phyloP scores from a whole-genome alignment of 768 basidiomycete species.

The Psilocybe sp. region DNA sequence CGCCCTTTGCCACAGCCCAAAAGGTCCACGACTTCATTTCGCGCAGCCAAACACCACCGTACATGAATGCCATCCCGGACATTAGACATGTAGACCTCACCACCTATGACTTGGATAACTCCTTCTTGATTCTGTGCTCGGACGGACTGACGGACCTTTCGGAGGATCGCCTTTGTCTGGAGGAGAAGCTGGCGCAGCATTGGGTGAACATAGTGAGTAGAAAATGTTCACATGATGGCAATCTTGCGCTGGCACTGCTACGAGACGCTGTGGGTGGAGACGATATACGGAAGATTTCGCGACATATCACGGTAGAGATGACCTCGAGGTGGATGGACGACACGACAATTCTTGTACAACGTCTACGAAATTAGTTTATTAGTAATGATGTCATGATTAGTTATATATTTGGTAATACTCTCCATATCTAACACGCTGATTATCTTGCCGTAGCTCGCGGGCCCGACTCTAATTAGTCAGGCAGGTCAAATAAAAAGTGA shows the following conservation, averaged over 20 bases:
- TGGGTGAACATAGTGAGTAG: constrained; percentile 36
- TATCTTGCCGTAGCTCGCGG: constrained; percentile 5
- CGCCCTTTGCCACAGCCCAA: constrained; percentile 32
- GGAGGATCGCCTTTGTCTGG: constrained; percentile 25
- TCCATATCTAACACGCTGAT: constrained; percentile 12
- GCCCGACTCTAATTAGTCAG: constrained; percentile 8
- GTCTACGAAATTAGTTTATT: constrained; percentile 16
- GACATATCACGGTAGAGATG: constrained; percentile 48
- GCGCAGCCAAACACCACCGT: constrained; percentile 52
- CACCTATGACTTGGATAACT: constrained; percentile 17
- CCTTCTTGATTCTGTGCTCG: constrained; percentile 46
- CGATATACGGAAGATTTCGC: constrained; percentile 37
- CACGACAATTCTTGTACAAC: constrained; percentile 46
- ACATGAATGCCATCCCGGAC: constrained; percentile 44
- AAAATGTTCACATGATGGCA: background rate
- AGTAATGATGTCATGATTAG: constrained; percentile 10
- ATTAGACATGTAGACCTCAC: constrained; percentile 36
- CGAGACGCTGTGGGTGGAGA: constrained; percentile 43
- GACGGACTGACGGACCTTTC: constrained; percentile 52
- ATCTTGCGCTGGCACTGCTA: constrained; percentile 39
- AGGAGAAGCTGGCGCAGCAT: constrained; percentile 23
- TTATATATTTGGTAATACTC: constrained; percentile 6
- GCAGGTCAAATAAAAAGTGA: constrained; percentile 1
- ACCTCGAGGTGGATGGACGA: constrained; percentile 55
- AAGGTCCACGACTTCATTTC: constrained; percentile 38